Percentiles rank a stretch among this genome's conserved stretches.
Evolutionary conservation across 2,329 filamentous ascomycete species (phyloP).

Genomic region (Blumeriella jaapii): DNA sequence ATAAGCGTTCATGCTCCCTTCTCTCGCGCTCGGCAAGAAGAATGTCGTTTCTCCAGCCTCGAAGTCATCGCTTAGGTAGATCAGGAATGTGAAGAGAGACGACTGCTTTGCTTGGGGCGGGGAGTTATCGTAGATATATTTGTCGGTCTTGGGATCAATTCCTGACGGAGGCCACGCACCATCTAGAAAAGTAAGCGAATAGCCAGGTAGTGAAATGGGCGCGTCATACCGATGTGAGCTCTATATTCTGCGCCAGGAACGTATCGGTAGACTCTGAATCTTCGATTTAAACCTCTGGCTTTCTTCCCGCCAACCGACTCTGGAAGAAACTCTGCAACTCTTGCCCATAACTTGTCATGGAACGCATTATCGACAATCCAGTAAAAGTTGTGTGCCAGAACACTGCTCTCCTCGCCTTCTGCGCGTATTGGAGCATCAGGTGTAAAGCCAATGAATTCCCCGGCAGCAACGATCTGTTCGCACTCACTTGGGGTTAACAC

Average conservation of each 20-base stretch:
- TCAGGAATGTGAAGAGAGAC: conserved; percentile 56
- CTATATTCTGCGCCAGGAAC: conserved; percentile 63
- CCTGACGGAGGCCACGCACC: conserved; percentile 64
- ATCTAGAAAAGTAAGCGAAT: conserved; percentile 28
- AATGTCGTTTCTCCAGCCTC: conserved; percentile 62
- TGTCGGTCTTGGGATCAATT: conserved; percentile 34
- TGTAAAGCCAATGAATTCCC: conserved; percentile 52
- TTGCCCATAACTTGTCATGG: conserved; percentile 50
- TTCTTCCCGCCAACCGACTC: conserved; percentile 40
- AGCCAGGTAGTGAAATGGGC: background rate
- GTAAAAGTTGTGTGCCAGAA: conserved; percentile 64
- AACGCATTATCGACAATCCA: conserved; percentile 56
- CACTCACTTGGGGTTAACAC: conserved; percentile 52
- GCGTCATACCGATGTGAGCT: conserved; percentile 44
- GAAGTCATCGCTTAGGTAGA: conserved; percentile 63
- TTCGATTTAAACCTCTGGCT: conserved; percentile 53
- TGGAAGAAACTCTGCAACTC: conserved; percentile 48
- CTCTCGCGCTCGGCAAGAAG: conserved; percentile 51
- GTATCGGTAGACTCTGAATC: conserved; percentile 62
- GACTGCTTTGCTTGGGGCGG: conserved; percentile 48
- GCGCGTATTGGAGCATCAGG: conserved; percentile 56
- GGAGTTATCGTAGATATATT: conserved; percentile 56
- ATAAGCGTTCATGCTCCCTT: conserved; percentile 58
- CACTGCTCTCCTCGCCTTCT: conserved; percentile 48
- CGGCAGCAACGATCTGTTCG: conserved; percentile 52